Evolutionary conservation across 805 yeast genomes (phyloP).

Genomic region (Komagataella pastoris): DNA sequence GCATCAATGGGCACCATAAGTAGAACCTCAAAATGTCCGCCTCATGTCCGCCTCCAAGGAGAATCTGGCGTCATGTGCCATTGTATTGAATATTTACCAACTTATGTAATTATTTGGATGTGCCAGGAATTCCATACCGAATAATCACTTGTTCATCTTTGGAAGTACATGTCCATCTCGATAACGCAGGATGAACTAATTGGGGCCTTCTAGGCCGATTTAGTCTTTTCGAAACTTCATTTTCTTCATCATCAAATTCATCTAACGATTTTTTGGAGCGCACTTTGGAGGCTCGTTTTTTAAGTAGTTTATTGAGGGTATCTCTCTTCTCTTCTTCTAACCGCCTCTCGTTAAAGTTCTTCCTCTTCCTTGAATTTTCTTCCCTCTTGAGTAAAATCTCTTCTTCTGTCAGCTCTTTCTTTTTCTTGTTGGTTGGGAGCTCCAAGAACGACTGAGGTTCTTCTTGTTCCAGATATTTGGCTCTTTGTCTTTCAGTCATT

Average conservation of each 20-base stretch:
- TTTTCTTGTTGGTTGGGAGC: slow-evolving; percentile 27
- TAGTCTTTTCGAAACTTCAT: background rate
- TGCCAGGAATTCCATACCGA: background rate
- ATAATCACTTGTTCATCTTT: background rate
- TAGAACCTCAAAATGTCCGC: no score
- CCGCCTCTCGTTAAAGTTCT: slow-evolving; percentile 69
- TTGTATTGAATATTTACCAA: background rate
- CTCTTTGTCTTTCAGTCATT: slow-evolving; percentile 45
- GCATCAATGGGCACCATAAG: no score
- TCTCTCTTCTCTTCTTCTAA: slow-evolving; percentile 89
- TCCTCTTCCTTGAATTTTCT: slow-evolving; percentile 80
- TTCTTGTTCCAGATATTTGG: slow-evolving; percentile 23
- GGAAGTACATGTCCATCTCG: slow-evolving; percentile 12
- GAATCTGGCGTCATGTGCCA: background rate
- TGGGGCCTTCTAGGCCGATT: slow-evolving; percentile 21
- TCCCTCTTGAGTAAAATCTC: slow-evolving; percentile 71
- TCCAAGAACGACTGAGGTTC: slow-evolving; percentile 13
- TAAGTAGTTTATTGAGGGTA: slow-evolving; percentile 73
- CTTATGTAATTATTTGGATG: background rate
- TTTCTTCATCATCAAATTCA: slow-evolving; percentile 6
- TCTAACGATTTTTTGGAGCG: slow-evolving; percentile 23
- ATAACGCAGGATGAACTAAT: slow-evolving; percentile 21
- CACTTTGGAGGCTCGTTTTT: slow-evolving; percentile 70
- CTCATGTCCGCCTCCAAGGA: no score
- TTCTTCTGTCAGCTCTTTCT: slow-evolving; percentile 63